phyloP scores from a whole-genome alignment of 2,329 filamentous ascomycete species.

The Malbranchea cinnamomea region DNA sequence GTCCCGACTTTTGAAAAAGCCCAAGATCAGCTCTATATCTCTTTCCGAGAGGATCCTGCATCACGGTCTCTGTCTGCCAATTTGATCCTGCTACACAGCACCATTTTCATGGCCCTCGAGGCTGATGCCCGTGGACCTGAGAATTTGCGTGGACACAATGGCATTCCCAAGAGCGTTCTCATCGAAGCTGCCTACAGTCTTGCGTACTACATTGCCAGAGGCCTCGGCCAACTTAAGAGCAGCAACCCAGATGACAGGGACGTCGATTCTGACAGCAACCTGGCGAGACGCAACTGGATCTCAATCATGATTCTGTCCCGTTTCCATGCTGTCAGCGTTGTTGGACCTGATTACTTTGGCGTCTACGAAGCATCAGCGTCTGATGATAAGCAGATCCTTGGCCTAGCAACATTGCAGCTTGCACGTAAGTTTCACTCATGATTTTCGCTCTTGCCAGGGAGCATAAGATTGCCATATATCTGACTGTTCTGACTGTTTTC shows the following conservation, averaged over 20 bases:
- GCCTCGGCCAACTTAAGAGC: slow-evolving; percentile 23
- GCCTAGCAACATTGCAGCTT: slow-evolving; percentile 22
- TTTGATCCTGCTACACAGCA: slow-evolving; percentile 26
- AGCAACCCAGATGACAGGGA: slow-evolving; percentile 19
- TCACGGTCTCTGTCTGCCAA: slow-evolving; percentile 22
- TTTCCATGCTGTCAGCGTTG: slow-evolving; percentile 28
- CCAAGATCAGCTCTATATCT: slow-evolving; percentile 24
- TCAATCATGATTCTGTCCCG: slow-evolving; percentile 25
- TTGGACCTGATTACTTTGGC: slow-evolving; percentile 24
- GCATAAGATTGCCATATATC: not conserved
- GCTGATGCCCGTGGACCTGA: slow-evolving; percentile 28
- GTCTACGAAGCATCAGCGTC: slow-evolving; percentile 23
- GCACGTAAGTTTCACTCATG: slow-evolving; percentile 21
- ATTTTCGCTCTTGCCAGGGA: slow-evolving; percentile 2
- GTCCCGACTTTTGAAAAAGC: slow-evolving; percentile 23
- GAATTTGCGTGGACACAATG: slow-evolving; percentile 26
- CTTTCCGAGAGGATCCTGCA: slow-evolving; percentile 22
- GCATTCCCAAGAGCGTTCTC: slow-evolving; percentile 25
- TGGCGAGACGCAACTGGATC: slow-evolving; percentile 27
- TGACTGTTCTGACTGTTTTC: not conserved
- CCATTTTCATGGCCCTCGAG: slow-evolving; percentile 28
- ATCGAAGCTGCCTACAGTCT: slow-evolving; percentile 26
- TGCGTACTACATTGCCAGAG: slow-evolving; percentile 25
- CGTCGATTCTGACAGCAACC: slow-evolving; percentile 25
- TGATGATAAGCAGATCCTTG: slow-evolving; percentile 24